Evolutionary conservation across 148 eudicot species (phyloP), one percentile per base, ranked within the genome.

Genomic region (Beta vulgaris): DNA sequence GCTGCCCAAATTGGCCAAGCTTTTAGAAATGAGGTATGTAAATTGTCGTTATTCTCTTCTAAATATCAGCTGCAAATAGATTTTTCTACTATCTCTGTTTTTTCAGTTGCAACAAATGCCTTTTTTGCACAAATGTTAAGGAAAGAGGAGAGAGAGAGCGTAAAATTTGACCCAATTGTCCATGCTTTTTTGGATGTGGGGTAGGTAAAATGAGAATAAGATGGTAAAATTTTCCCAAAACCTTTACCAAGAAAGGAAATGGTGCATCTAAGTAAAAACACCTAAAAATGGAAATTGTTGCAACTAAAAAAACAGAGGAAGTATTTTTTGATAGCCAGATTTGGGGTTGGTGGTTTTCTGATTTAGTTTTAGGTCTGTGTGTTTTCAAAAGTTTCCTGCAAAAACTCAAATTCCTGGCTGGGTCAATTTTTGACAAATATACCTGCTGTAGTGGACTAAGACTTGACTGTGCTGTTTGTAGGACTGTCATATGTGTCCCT

Each of bases 1-100:
- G 97, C 97, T 75, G 98, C 97, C 73, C 98, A 94, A 79, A 89
- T 91, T 82, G 98, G 97, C 71, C 97, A 91, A 85, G 98, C 97
- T 75, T 94, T 94, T 75, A 86, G 97, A 54, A 94, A 94, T 79
- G 98, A 94, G 96, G 97, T 92, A 32, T 37, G 72, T 70, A n/a
- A 19, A 14, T 71, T 64, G 21, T 39, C 66, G 8, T 23, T 21
- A 14, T 53, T 60, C 34, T 26, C 75, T 44, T 59, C 23, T 31
- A 37, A 66, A 64, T 70, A 58, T 57, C 31, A 31, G 34, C 49
- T 58, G 68, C 39, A 13, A 62, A 34, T 62, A 34, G 25, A 62
- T 23, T 42, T 62, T 0, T 39, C 31, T 37, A n/a, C 0, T 49
- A 39, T n/a, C n/a, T n/a, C n/a, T n/a, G n/a, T n/a, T n/a, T n/a